A percentile compares a stretch with the other conserved stretches of the same genome.
Evolutionary conservation across 495 filamentous ascomycete species (phyloP).

Genomic region (Penicillium taxi): DNA sequence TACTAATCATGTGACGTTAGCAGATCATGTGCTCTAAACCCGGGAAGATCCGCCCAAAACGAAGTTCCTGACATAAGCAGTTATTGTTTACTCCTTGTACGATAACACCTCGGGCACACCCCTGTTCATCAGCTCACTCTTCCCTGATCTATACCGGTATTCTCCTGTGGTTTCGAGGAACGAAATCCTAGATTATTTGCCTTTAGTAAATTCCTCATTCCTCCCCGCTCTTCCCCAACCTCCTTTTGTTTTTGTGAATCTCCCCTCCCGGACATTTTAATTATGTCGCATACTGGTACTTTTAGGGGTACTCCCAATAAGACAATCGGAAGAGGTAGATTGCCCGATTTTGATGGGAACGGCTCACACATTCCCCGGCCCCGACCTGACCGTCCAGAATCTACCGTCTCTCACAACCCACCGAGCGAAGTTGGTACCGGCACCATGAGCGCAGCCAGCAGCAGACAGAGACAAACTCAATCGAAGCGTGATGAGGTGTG

Average conservation of each 20-base stretch:
- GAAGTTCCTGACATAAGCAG: too few relatives aligned
- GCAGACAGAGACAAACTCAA: slow-evolving; percentile 84
- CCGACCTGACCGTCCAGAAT: slow-evolving; percentile 69
- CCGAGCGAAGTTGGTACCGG: slow-evolving; percentile 45
- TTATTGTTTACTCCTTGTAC: too few relatives aligned
- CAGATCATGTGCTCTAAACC: too few relatives aligned
- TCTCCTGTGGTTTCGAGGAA: too few relatives aligned
- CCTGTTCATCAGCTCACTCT: slow-evolving; percentile 21
- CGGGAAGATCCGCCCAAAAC: too few relatives aligned
- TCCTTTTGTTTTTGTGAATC: slow-evolving; percentile 13
- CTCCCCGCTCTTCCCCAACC: slow-evolving; percentile 9
- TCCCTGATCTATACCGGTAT: too few relatives aligned
- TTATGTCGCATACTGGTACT: slow-evolving; percentile 54
- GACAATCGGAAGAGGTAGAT: slow-evolving; percentile 53
- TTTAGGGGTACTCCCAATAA: slow-evolving; percentile 40
- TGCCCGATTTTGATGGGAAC: slow-evolving; percentile 57
- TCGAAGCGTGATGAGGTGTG: slow-evolving; percentile 96
- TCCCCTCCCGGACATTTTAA: slow-evolving; percentile 16
- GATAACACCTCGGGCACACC: too few relatives aligned
- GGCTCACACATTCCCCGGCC: slow-evolving; percentile 77
- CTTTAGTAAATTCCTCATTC: too few relatives aligned
- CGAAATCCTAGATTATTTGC: too few relatives aligned
- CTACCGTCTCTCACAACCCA: slow-evolving; percentile 52
- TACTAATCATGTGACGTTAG: neutral
- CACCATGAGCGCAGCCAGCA: slow-evolving; percentile 65